phyloP scores from a whole-genome alignment of 2,329 filamentous ascomycete genomes.

The Ophiostoma triangulosporum region DNA sequence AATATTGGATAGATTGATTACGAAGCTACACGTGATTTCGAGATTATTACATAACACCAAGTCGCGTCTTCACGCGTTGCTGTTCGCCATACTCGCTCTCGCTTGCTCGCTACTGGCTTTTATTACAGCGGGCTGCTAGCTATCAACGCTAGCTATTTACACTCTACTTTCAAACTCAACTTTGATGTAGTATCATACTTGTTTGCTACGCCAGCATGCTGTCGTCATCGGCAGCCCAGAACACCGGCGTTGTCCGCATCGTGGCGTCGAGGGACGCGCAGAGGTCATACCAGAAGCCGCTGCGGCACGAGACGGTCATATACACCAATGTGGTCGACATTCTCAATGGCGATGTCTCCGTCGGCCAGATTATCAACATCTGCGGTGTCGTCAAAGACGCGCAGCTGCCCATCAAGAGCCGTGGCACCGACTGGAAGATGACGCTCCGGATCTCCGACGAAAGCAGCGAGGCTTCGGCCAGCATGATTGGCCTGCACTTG shows the following conservation, averaged over 20 bases:
- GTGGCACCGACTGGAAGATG: not conserved
- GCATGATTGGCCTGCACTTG: not conserved
- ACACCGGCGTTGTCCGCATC: not conserved
- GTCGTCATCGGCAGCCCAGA: not conserved
- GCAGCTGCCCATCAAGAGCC: not conserved
- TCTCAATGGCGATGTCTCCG: not conserved
- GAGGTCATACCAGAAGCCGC: not conserved
- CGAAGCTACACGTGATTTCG: not conserved
- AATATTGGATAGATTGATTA: not conserved
- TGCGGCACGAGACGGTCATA: too few species aligned
- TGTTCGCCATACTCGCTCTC: too few species aligned
- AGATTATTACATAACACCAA: not conserved
- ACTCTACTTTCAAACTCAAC: too few species aligned
- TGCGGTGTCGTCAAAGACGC: not conserved
- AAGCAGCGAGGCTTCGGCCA: not conserved
- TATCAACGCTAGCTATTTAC: too few species aligned
- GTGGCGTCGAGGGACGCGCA: not conserved
- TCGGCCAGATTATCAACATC: not conserved
- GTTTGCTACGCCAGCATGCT: not conserved
- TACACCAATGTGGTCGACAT: not conserved
- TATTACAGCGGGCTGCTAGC: too few species aligned
- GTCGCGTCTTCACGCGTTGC: too few species aligned
- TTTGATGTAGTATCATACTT: too few species aligned
- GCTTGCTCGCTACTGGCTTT: too few species aligned
- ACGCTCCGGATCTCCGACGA: not conserved